A percentile compares a stretch with the other conserved stretches of the same genome.
Evolutionary conservation across 2,329 filamentous ascomycete species (phyloP).

Genomic region (Nigrospora oryzae): DNA sequence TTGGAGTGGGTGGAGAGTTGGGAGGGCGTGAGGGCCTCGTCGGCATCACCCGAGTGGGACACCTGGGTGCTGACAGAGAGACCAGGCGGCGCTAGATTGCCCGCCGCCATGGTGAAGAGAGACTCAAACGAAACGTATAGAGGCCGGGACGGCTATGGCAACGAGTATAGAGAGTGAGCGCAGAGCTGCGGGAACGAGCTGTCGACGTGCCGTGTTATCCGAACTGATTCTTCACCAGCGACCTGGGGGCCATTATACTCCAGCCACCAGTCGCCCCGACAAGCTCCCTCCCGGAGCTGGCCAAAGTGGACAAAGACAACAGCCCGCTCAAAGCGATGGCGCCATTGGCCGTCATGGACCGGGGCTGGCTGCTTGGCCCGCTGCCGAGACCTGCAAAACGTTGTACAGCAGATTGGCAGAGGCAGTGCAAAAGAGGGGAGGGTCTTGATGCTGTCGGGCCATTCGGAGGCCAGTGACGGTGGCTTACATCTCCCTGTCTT

Average conservation of each 20-base stretch:
- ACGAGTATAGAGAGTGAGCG: not conserved
- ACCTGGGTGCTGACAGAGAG: conserved; percentile 16
- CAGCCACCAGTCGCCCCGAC: too few relatives aligned
- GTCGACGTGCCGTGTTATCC: too few relatives aligned
- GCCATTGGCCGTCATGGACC: not conserved
- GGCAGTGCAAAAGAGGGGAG: not conserved
- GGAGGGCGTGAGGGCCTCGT: conserved; percentile 17
- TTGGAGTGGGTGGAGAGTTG: conserved; percentile 20
- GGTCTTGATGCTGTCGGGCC: not conserved
- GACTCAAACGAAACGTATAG: too few relatives aligned
- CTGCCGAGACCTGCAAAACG: not conserved
- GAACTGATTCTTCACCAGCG: too few relatives aligned
- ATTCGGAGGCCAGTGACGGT: too few relatives aligned
- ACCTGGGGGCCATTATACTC: too few relatives aligned
- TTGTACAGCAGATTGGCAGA: not conserved
- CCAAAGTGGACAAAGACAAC: too few relatives aligned
- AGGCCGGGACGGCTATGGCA: not conserved
- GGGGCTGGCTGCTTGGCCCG: not conserved
- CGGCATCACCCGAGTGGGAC: conserved; percentile 16
- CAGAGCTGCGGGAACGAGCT: not conserved
- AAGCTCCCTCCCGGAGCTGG: too few relatives aligned
- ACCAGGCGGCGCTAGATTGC: conserved; percentile 16
- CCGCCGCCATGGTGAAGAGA: conserved; percentile 1
- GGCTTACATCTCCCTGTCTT: too few relatives aligned
- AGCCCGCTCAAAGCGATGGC: not conserved